phyloP scores from a whole-genome alignment of 2,329 filamentous ascomycete species.

The Diplodia intermedia region DNA sequence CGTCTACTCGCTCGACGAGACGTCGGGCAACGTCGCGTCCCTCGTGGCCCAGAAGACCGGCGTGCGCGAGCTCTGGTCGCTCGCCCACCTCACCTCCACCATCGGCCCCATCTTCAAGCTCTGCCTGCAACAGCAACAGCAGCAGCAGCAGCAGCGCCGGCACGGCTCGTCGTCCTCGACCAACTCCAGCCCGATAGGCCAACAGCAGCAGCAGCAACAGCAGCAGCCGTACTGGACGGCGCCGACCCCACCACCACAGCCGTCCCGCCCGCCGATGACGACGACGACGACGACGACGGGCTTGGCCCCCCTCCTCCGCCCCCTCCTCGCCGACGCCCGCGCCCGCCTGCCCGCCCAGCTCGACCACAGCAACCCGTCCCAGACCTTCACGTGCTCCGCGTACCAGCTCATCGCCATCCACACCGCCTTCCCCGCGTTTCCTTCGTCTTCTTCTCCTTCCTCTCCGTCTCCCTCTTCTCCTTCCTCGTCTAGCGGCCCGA shows the following conservation, averaged over 20 bases:
- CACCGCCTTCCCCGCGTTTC: not conserved
- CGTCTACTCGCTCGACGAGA: conserved; percentile 35
- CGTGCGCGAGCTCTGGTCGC: conserved; percentile 37
- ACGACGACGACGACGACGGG: not conserved
- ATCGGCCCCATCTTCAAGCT: conserved; percentile 30
- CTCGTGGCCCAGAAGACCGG: conserved; percentile 34
- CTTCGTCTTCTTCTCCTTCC: too few species aligned
- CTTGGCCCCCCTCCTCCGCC: not conserved
- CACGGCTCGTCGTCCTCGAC: not conserved
- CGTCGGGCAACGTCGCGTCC: conserved; percentile 37
- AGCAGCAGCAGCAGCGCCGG: not conserved
- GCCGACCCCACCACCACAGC: not conserved
- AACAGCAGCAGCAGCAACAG: not conserved
- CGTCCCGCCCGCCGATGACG: not conserved
- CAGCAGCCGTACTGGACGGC: not conserved
- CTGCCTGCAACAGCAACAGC: not conserved
- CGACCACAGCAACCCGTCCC: conserved; percentile 10
- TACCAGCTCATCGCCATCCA: conserved; percentile 2
- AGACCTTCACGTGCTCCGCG: not conserved
- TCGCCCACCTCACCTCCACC: conserved; percentile 36
- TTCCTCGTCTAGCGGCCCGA: not conserved
- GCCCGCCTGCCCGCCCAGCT: not conserved
- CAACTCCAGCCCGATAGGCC: not conserved
- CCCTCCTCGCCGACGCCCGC: conserved; percentile 1
- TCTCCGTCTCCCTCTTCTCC: too few species aligned